A percentile compares a stretch with the other conserved stretches of the same genome.
Evolutionary conservation across 345 rosid genomes (phyloP).

Genomic region (Camelina laxa): DNA sequence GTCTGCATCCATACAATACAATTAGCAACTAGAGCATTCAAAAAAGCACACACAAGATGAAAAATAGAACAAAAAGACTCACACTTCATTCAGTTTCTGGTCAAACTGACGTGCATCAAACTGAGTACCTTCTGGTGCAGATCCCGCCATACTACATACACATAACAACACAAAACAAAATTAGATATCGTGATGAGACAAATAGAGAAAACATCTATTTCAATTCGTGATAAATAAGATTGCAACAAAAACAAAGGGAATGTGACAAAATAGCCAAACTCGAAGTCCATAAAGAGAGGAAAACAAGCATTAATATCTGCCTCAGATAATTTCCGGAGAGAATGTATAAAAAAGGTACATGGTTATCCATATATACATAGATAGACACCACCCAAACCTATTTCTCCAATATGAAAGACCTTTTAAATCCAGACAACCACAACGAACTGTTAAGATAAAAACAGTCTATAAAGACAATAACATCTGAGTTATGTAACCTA

Average conservation of each 20-base stretch:
- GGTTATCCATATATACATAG: slow-evolving; percentile 23
- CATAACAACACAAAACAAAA: not conserved
- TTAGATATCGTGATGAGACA: not conserved
- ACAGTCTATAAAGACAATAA: not conserved
- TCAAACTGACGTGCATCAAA: slow-evolving; percentile 76
- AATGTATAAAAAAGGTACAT: slow-evolving; percentile 18
- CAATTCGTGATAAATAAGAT: too few relatives aligned
- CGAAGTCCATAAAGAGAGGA: slow-evolving; percentile 39
- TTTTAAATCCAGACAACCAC: not conserved
- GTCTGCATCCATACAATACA: slow-evolving; percentile 48
- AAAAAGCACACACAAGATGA: not conserved
- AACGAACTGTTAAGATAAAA: not conserved
- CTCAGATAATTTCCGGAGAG: slow-evolving; percentile 29
- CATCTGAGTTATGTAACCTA: not conserved
- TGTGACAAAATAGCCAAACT: slow-evolving; percentile 47
- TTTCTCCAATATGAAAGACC: slow-evolving; percentile 16
- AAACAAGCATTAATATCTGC: slow-evolving; percentile 43
- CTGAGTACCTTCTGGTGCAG: slow-evolving; percentile 65
- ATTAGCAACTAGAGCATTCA: not conserved
- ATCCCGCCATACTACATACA: slow-evolving; percentile 67
- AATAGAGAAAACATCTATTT: not conserved
- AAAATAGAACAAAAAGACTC: slow-evolving; percentile 24
- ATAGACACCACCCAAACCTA: slow-evolving; percentile 39
- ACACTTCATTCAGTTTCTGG: slow-evolving; percentile 69
- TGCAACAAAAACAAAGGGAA: not conserved